Base-by-base conservation (phyloP, 768 basidiomycete genomes). In the Hypholoma sublateritium region DNA sequence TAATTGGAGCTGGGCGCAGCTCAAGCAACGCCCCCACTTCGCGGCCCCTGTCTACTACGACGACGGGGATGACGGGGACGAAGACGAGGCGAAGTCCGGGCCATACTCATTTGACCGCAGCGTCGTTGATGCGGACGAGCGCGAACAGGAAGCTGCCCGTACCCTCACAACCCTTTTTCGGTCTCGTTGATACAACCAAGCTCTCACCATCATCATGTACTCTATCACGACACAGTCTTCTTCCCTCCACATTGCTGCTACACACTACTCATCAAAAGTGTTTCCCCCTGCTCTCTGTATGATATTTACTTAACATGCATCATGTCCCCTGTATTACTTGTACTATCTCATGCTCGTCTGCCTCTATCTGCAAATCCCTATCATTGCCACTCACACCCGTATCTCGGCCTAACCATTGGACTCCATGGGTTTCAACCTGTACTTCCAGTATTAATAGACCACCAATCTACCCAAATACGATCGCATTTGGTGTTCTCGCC, bases 1-100 rank as follows among this genome's bases (percentile, higher is more conserved):
- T 34, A 65, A 69, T 48, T 80, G 80, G 79, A 73, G 67, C 53
- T 80, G 79, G 79, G 70, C 75, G 42, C 76, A 74, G 43, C 68
- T 79, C 32, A 70, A 70, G 55, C 50, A 64, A 16, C 46, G 46
- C 22, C 72, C 76, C 46, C 71, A 64, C 25, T 77, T 75, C 55
- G 53, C 48, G 37, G 62, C 50, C 44, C 53, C 56, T 48, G 24
- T 49, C 35, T 48, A 49, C 37, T 39, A 59, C 53, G 51, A 56
- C 39, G 50, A 25, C 24, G 54, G 52, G 42, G 57, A 55, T 53
- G 53, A 57, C 25, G 56, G 57, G 22, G 61, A 65, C 25, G 57
- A 61, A 14, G 64, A 63, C 17, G 50, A 57, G 12, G 41, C 12
- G 14, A 14, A 17, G 5, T 45, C 43, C 16, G 35, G 35, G 17